Base-by-base conservation (phyloP, 2,329 filamentous ascomycete genomes). In the Fusarium penzigii region DNA sequence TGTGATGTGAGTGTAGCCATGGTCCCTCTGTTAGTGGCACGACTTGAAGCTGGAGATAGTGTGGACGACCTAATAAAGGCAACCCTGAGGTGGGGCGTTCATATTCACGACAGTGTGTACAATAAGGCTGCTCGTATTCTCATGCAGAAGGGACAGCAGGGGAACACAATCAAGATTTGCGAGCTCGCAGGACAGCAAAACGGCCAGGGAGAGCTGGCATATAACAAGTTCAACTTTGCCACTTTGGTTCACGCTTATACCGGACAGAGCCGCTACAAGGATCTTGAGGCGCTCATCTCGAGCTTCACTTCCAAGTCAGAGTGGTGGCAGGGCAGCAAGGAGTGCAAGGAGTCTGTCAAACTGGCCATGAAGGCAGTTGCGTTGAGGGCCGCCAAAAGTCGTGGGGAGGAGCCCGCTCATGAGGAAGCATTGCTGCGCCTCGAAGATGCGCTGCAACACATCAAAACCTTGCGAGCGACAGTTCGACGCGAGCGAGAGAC, bases 1-100 rank as follows among this genome's bases (percentile, higher is more conserved):
- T 62, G 72, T 11, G 74, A 82, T 51, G 69, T 79, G 6, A 72
- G 66, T 43, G 53, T 59, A 1, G 76, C 74, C 4, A 55, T 74
- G 50, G 71, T 73, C 6, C 71, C 74, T 6, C 57, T 79, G 20
- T 62, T 78, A 12, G 53, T 72, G 25, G 64, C 70, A 3, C 68
- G 70, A 39, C 59, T 80, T 6, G 68, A 69, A 17, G 58, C 62
- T 11, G 67, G 75, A 10, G 63, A 68, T 16, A 62, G 62, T 14
- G 55, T 61, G 6, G 50, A 53, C 39, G 48, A 56, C 39, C 29
- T 68, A 29, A 66, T 75, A 17, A 55, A 62, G 40, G 58, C 64
- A 13, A 58, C 67, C 5, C 58, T 68, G 1, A 50, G 52, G 11
- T 63, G 64, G 38, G 69, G 68, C 1, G 42, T 65, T 36, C 62